A percentile compares a stretch with the other conserved stretches of the same genome.
phyloP scores from a whole-genome alignment of 2,329 filamentous ascomycete genomes.

The Claviceps citrina region DNA sequence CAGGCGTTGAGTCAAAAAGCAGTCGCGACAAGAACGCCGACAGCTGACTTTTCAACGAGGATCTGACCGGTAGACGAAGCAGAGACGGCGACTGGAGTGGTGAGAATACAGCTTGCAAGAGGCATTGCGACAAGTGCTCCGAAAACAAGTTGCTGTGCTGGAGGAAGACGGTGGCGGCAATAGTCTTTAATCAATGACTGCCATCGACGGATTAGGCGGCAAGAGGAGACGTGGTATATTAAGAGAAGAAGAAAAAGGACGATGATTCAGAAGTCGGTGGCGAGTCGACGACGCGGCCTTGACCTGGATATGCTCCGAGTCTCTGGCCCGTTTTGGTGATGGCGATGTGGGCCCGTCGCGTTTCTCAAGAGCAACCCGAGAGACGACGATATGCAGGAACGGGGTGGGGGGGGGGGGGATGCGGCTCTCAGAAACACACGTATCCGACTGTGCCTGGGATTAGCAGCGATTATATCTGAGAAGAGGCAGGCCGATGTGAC shows the following conservation, averaged over 20 bases:
- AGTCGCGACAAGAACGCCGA: conserved; percentile 27
- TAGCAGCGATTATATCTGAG: conserved; percentile 17
- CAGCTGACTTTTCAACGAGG: conserved; percentile 35
- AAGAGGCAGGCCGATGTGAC: conserved; percentile 15
- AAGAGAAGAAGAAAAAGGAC: background rate
- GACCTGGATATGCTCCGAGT: too few relatives aligned
- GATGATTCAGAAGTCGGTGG: conserved; percentile 1
- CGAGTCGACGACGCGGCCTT: background rate
- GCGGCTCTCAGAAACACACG: conserved; percentile 6
- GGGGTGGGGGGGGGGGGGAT: conserved; percentile 6
- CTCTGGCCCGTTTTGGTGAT: too few relatives aligned
- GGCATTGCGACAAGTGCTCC: conserved; percentile 37
- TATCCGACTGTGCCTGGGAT: conserved; percentile 1
- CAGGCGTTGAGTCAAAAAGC: conserved; percentile 19
- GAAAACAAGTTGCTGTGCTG: conserved; percentile 11
- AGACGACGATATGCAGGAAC: conserved; percentile 16
- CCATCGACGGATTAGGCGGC: conserved; percentile 16
- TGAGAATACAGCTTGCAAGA: conserved; percentile 34
- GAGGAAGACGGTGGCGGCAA: conserved; percentile 12
- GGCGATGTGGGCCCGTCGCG: too few relatives aligned
- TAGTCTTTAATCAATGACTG: conserved; percentile 19
- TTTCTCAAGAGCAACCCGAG: too few relatives aligned
- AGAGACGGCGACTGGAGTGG: conserved; percentile 47
- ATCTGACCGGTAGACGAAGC: conserved; percentile 45
- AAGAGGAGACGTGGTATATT: background rate